Evolutionary conservation across 1,284 basidiomycete genomes (phyloP).

Genomic region (Sporisorium exsertum): DNA sequence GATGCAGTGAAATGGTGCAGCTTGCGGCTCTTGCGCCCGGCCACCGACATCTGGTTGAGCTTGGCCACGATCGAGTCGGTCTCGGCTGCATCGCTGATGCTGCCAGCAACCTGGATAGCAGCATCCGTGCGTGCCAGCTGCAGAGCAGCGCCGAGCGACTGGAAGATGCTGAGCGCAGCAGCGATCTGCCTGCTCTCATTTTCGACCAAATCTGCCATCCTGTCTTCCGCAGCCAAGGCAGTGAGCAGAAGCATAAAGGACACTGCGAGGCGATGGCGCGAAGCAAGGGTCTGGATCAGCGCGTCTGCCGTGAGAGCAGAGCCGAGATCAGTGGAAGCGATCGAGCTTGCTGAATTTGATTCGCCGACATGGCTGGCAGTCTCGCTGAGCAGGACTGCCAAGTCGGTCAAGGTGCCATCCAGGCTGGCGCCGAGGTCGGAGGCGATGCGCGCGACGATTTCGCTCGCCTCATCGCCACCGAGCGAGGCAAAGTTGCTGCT

Average conservation of each 20-base stretch:
- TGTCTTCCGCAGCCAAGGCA: constrained; percentile 39
- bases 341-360: constrained; percentile 1
- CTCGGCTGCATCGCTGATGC: constrained; percentile 16
- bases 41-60: constrained; percentile 50
- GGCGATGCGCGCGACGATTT: constrained; percentile 20
- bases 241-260: constrained; percentile 39
- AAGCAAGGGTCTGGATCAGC: constrained; percentile 39
- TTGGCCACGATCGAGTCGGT: constrained; percentile 45
- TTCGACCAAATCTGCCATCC: constrained; percentile 41
- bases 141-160: constrained; percentile 30
- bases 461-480: constrained; percentile 29
- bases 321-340: constrained; percentile 41
- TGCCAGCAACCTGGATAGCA: constrained; percentile 23
- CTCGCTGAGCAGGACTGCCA: constrained; percentile 42
- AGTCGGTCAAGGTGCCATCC: constrained; percentile 38
- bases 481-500: constrained; percentile 32
- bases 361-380: constrained; percentile 15
- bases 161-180: constrained; percentile 39
- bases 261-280: constrained; percentile 37
- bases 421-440: constrained; percentile 47
- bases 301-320: constrained; percentile 40
- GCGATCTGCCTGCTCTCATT: constrained; percentile 46
- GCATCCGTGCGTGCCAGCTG: constrained; percentile 40
- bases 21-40: constrained; percentile 44
- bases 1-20: constrained; percentile 45